Evolutionary conservation across 179 eudicot species (phyloP).

Genomic region (Vitellaria paradoxa): DNA sequence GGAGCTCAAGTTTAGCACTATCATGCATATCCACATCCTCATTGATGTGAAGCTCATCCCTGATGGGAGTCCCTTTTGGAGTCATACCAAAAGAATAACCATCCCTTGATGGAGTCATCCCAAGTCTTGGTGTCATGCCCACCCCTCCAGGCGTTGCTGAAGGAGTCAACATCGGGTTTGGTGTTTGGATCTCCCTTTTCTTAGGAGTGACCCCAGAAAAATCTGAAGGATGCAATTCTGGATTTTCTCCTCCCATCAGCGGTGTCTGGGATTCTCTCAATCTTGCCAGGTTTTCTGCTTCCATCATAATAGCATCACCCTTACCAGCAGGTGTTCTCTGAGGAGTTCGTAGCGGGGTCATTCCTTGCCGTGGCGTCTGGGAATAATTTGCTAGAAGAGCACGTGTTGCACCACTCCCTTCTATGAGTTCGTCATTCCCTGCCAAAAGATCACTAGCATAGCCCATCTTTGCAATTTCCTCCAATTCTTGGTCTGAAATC

Average conservation of each 20-base stretch:
- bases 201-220: slow-evolving; percentile 98
- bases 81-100: slow-evolving; percentile 71
- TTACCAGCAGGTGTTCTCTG: slow-evolving; percentile 97
- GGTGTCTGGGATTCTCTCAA: slow-evolving; percentile 93
- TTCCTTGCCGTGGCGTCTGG: slow-evolving; percentile 91
- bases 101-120: slow-evolving; percentile 91
- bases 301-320: slow-evolving; percentile 99
- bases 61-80: slow-evolving; percentile 92
- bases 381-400: slow-evolving; percentile 89
- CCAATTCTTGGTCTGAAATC: slow-evolving; percentile 89
- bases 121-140: slow-evolving; percentile 81
- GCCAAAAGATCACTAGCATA: slow-evolving; percentile 77
- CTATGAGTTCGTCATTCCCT: slow-evolving; percentile 73
- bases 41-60: slow-evolving; percentile 93
- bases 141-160: slow-evolving; percentile 79
- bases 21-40: slow-evolving; percentile 87
- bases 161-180: slow-evolving; percentile 91
- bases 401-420: slow-evolving; percentile 95
- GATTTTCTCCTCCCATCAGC: slow-evolving; percentile 91
- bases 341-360: slow-evolving; percentile 92
- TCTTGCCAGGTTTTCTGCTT: slow-evolving; percentile 90
- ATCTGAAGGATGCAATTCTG: slow-evolving; percentile 94
- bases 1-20: slow-evolving; percentile 65
- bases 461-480: slow-evolving; percentile 93
- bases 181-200: slow-evolving; percentile 93